phyloP scores from a whole-genome alignment of 129 eudicot species.

The Oenanthe sinensis region DNA sequence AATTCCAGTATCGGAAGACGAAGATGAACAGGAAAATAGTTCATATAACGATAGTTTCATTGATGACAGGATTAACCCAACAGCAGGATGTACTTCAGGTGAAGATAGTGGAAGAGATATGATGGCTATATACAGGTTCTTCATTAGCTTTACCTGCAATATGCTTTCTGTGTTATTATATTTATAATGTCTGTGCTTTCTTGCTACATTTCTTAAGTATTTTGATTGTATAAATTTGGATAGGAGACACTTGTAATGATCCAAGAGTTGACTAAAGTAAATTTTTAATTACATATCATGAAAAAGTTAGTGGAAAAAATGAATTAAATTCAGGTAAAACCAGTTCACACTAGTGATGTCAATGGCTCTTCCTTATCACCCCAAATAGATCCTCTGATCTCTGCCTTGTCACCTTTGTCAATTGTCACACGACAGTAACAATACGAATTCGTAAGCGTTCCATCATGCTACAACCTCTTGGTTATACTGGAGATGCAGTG shows the following conservation, averaged over 20 bases:
- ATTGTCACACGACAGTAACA: neutral
- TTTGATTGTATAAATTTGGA: neutral
- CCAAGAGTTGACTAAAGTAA: neutral
- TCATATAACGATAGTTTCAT: conserved; percentile 76
- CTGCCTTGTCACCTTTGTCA: neutral
- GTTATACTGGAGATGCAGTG: neutral
- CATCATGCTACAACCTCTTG: neutral
- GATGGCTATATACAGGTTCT: conserved; percentile 91
- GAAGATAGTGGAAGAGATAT: conserved; percentile 47
- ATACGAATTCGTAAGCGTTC: neutral
- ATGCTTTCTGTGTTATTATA: neutral
- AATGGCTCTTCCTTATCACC: neutral
- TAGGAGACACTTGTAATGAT: neutral
- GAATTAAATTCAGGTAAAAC: neutral
- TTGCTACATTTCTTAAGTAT: neutral
- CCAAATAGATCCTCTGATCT: neutral
- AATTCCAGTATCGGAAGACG: conserved; percentile 56
- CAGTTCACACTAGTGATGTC: neutral
- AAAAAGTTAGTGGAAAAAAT: neutral
- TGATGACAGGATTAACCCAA: conserved; percentile 57
- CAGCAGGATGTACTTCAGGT: conserved; percentile 43
- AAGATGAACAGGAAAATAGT: conserved; percentile 32
- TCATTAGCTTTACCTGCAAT: neutral
- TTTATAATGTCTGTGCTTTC: neutral
- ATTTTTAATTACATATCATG: neutral